Percentiles rank a stretch among this genome's conserved stretches.
Conservation (phyloP, 2,329 filamentous ascomycete genomes). For the Cladosporium cucumerinum region DNA sequence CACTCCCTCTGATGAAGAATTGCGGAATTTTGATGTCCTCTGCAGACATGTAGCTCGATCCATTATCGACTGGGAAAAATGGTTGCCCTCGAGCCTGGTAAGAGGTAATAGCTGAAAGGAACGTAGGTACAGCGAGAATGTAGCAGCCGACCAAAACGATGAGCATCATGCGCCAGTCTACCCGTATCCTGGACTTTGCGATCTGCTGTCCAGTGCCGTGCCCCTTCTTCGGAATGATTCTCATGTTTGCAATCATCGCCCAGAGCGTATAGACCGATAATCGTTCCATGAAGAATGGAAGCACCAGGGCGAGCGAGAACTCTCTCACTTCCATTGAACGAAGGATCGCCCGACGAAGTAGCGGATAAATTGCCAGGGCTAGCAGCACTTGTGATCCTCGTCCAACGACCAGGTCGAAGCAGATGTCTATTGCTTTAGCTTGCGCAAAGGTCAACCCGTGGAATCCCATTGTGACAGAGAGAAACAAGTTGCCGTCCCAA, state of each 20-base stretch:
- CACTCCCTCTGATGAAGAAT: not conserved
- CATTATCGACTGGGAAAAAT: not conserved
- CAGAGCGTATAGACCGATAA: not conserved
- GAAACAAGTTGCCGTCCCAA: constrained; percentile 17
- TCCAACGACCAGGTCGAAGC: not conserved
- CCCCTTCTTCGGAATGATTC: not conserved
- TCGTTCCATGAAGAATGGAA: constrained; percentile 1
- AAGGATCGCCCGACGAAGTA: not conserved
- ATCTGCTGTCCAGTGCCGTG: not conserved
- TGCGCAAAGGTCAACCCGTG: constrained; percentile 1
- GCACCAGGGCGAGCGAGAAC: not conserved
- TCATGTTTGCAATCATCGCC: not conserved
- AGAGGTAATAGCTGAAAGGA: not conserved
- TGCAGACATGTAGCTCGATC: not conserved
- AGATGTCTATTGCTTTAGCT: not conserved
- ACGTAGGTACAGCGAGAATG: not conserved
- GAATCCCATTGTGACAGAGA: constrained; percentile 19
- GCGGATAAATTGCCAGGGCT: not conserved
- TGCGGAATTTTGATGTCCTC: not conserved
- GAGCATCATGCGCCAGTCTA: not conserved
- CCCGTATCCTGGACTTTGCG: not conserved
- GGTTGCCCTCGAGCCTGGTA: not conserved
- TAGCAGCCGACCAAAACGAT: not conserved
- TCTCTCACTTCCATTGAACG: constrained; percentile 2
- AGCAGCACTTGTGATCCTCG: not conserved